Evolutionary conservation across 2,329 filamentous ascomycete genomes (phyloP).

Genomic region (Lanzia echinophila): DNA sequence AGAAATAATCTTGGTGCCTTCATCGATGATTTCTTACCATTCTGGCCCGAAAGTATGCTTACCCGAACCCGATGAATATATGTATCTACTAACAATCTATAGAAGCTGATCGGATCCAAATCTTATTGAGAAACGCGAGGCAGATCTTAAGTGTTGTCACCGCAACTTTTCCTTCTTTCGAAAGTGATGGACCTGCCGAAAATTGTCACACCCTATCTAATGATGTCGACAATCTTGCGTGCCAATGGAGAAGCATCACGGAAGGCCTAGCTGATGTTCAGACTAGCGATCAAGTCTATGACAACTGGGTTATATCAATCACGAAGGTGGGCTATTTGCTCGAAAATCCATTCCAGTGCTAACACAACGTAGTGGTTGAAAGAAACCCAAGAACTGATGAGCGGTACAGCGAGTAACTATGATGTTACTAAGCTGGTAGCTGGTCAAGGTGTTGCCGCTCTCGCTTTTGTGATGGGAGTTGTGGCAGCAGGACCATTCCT

Average conservation of each 20-base stretch:
- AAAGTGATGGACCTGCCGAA: constrained; percentile 23
- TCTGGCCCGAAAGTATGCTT: constrained; percentile 62
- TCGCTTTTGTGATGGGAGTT: constrained; percentile 31
- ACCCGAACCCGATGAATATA: not conserved
- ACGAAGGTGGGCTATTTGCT: constrained; percentile 32
- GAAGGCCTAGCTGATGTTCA: constrained; percentile 15
- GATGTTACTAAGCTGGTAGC: constrained; percentile 56
- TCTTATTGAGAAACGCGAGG: constrained; percentile 70
- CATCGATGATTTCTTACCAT: constrained; percentile 67
- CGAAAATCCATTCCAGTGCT: constrained; percentile 1
- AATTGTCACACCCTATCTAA: constrained; percentile 20
- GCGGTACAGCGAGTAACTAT: constrained; percentile 88
- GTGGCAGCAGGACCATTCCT: constrained; percentile 37
- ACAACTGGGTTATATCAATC: constrained; percentile 39
- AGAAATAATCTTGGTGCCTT: constrained; percentile 87
- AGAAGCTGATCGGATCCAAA: constrained; percentile 51
- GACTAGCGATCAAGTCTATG: constrained; percentile 27
- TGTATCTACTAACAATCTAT: constrained; percentile 12
- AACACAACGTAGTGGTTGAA: constrained; percentile 33
- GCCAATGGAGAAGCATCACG: constrained; percentile 53
- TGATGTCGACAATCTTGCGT: constrained; percentile 53
- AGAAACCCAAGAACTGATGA: constrained; percentile 65
- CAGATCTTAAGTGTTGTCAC: constrained; percentile 75
- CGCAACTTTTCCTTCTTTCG: constrained; percentile 60
- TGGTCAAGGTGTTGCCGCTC: constrained; percentile 37